Evolutionary conservation across 805 yeast genomes (phyloP), one percentile per base, ranked within the genome.

Genomic region (Metschnikowia aberdeeniae): DNA sequence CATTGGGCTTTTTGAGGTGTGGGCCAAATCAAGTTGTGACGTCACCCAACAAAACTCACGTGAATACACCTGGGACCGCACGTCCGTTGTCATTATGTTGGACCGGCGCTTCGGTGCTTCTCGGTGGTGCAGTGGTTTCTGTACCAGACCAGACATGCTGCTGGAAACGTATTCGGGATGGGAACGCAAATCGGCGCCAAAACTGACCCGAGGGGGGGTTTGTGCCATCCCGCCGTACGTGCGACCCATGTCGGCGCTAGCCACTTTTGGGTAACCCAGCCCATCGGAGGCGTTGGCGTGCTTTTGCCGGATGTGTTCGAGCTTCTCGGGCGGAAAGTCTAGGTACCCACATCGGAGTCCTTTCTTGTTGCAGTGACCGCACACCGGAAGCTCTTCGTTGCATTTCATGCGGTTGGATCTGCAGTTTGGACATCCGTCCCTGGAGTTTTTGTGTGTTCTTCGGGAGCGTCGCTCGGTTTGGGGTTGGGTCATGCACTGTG

Each of bases 351-450:
- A 71, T 6, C 70, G 59, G 47, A 57, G 59, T 27, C 62, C 56
- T 49, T 66, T 71, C 49, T 66, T 66, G 13, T 63, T 46, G 51
- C 75, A 70, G 50, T 71, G 70, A 17, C 43, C 53, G 45, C 76
- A 71, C 13, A 64, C 53, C 6, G 76, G 76, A 11, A 71, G 60
- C 43, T 71, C 75, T 46, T 71, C 76, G 3, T 68, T 53, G 45
- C 75, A 71, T 47, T 70, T 71, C 55, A 71, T 69, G 50, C 76
- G 56, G 46, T 66, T 70, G 17, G 66, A 63, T 41, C 69, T 65
- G 55, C 76, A 71, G 53, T 70, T 71, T 6, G 76, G 75, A 45
- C 75, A 71, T 8, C 73, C 64, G 40, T 60, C 64, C 30, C 58
- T 50, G 12, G 63, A 59, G 44, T 60, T 60, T 43, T 60, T 60